Evolutionary conservation across 495 filamentous ascomycete species (phyloP), one percentile per base, ranked within the genome.

Genomic region (Penicillium roqueforti): DNA sequence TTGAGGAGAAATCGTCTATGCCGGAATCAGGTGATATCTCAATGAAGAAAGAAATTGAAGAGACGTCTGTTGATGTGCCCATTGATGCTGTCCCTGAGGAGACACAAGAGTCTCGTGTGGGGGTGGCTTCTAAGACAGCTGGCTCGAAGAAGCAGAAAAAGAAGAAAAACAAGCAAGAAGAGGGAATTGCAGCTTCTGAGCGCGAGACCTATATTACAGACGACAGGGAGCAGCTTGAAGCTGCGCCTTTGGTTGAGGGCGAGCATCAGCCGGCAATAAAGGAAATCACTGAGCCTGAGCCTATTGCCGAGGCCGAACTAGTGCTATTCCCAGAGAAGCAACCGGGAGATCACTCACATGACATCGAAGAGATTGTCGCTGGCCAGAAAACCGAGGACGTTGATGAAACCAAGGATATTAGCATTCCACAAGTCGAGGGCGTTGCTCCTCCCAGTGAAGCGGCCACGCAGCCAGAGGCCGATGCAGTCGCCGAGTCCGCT

Each of bases 131-230:
- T 13, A 28, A 48, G 37, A 31, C 23, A 2, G 22, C 20, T 18
- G 39, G 44, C 28, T 59, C 57, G 14, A 59, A 64, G 41, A 64
- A 66, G 28, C 46, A 66, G 34, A 66, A 66, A 29, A 66, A 60
- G 34, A 58, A 59, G 47, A 59, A 64, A 44, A 51, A 64, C 16
- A 59, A 63, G 46, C 62, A 55, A 36, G 56, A 57, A 40, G 54
- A 61, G 19, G 48, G 58, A 34, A 1, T 10, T 26, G 28, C 39
- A 18, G 19, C 20, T 16, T 29, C 43, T 45, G 49, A 53, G 34
- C 36, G 28, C 1, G 32, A 49, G 25, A 2, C 20, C 16, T 4
- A n/a, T 19, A 14, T 11, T 18, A n/a, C 20, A 19, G 44, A 46
- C 18, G 47, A 56, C n/a, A 42, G 32, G 6, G 47, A 55, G 16